Base-by-base conservation (phyloP, 2,329 filamentous ascomycete species). In the Orbilia ellipsospora region DNA sequence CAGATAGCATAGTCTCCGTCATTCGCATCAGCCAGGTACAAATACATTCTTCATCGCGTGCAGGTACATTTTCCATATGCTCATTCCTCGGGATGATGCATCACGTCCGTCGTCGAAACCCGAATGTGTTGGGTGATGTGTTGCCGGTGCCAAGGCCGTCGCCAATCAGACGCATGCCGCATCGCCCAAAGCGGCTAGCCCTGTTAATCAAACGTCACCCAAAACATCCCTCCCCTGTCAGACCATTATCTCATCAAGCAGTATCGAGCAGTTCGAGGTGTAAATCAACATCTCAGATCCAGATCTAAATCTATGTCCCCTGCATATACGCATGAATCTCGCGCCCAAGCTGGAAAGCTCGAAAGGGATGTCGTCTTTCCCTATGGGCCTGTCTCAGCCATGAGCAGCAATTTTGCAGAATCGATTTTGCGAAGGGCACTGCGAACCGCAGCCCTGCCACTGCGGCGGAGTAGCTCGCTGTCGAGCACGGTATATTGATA, bases 141-240 rank as follows among this genome's bases (percentile, higher is more conserved):
- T 72, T 72, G 67, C 45, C 42, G 48, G 50, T 48, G 66, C 66
- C 66, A 70, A 70, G 66, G 23, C 56, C 18, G 50, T 70, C 66
- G 72, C 72, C 72, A 75, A 75, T 75, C 72, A 64, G 64, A 42
- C 56, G 59, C 51, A 51, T 69, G 72, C 72, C 72, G 72, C 64
- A 51, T 20, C 20, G 15, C 16, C 59, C 42, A 51, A 72, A 56
- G 40, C 23, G 48, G 51, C 50, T 51, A 50, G 48, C n/a, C 48
- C 18, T 28, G 23, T 20, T 31, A 13, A 60, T 52, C 64, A 60
- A 50, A 70, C 66, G 66, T 70, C 66, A 70, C 66, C 13, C 36
- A 13, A 2, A 48, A 54, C 42, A 61, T 31, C 44, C 16, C 40
- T 52, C 44, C 16, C 44, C 44, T 48, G 44, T 48, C 44, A 48